A percentile compares a stretch with the other conserved stretches of the same genome.
Evolutionary conservation across 306 rosid species (phyloP).

Genomic region (Adenanthera pavonina): DNA sequence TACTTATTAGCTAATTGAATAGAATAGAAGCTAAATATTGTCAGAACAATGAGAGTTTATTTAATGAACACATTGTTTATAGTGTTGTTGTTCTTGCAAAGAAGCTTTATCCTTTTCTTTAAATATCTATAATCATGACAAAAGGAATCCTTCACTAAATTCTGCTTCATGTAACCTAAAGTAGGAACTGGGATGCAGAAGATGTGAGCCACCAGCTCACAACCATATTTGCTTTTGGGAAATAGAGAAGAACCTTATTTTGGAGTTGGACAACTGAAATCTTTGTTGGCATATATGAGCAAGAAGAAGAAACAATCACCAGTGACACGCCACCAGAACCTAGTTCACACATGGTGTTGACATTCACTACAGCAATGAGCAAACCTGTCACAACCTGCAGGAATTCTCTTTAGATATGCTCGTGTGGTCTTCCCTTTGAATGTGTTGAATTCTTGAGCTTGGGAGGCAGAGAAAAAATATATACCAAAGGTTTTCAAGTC

Average conservation of each 20-base stretch:
- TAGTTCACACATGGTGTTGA: slow-evolving; percentile 80
- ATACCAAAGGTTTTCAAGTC: neutral
- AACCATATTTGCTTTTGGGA: neutral
- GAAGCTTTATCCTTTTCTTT: neutral
- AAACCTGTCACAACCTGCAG: slow-evolving; percentile 82
- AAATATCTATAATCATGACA: slow-evolving; percentile 14
- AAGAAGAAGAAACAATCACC: slow-evolving; percentile 50
- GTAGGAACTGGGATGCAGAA: neutral
- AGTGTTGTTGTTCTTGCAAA: neutral
- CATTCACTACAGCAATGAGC: slow-evolving; percentile 80
- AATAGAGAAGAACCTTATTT: neutral
- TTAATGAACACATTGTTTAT: slow-evolving; percentile 1
- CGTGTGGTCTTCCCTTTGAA: neutral
- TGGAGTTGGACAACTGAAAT: neutral
- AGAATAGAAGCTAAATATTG: slow-evolving; percentile 23
- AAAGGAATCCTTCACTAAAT: neutral
- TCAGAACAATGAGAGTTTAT: slow-evolving; percentile 27
- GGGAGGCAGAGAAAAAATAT: neutral
- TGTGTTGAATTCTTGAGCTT: slow-evolving; percentile 12
- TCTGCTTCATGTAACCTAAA: slow-evolving; percentile 6
- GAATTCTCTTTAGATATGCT: slow-evolving; percentile 17
- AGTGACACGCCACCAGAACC: slow-evolving; percentile 83
- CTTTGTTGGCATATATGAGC: neutral
- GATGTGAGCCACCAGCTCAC: slow-evolving; percentile 9
- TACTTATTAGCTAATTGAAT: slow-evolving; percentile 18